Percentiles rank a stretch among this genome's conserved stretches.
Conservation (phyloP, 2,329 filamentous ascomycete genomes). For the Coniochaeta prunicola region DNA sequence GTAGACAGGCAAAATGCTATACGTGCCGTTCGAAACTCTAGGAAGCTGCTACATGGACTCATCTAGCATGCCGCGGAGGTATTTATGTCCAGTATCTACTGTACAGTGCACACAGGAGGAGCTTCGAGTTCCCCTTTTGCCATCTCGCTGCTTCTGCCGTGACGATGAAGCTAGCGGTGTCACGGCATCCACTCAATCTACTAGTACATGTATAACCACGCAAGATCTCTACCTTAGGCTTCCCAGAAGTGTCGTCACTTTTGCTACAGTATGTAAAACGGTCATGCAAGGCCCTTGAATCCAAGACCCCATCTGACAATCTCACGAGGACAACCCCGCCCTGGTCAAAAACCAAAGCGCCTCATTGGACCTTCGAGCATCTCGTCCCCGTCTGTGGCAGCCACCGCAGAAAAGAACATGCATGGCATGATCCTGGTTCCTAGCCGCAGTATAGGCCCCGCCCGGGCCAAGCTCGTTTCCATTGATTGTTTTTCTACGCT, state of each 20-base stretch:
- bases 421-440: not conserved
- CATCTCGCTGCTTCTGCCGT: not conserved
- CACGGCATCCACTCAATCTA: not conserved
- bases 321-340: not conserved
- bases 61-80: too few species aligned
- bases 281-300: not conserved
- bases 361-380: not conserved
- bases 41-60: not conserved
- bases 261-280: not conserved
- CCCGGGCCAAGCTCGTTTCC: not conserved
- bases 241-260: not conserved
- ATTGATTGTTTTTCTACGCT: not conserved
- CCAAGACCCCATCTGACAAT: not conserved
- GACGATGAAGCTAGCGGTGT: not conserved
- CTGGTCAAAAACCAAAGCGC: not conserved
- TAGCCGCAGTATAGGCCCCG: not conserved
- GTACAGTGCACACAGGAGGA: not conserved
- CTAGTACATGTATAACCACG: not conserved
- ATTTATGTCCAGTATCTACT: too few species aligned
- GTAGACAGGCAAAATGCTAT: not conserved
- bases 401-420: not conserved
- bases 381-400: not conserved
- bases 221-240: not conserved
- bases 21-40: not conserved
- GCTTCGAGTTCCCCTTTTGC: not conserved